A percentile compares a stretch with the other conserved stretches of the same genome.
Conservation (phyloP, 1,139 yeast species). For the Lodderomyces margitis region DNA sequence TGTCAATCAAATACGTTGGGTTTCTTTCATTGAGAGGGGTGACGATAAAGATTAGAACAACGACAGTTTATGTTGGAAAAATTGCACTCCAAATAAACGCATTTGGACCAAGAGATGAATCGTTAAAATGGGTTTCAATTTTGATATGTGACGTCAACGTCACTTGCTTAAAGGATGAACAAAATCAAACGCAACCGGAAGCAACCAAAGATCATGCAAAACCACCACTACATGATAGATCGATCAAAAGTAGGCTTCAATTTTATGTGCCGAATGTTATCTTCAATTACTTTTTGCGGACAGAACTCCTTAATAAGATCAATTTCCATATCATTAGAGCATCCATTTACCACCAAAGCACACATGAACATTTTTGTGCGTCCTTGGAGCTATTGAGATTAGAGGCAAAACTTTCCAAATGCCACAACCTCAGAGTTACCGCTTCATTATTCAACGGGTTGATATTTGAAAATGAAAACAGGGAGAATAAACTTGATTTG, state of each 20-base stretch:
- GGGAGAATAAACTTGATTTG: constrained; percentile 17
- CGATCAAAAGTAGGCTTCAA: constrained; percentile 10
- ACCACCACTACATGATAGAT: constrained; percentile 6
- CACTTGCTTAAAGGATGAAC: constrained; percentile 7
- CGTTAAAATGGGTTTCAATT: not conserved
- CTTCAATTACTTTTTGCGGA: constrained; percentile 18
- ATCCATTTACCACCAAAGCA: constrained; percentile 20
- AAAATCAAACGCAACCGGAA: not conserved
- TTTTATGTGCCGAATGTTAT: constrained; percentile 14
- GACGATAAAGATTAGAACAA: constrained; percentile 20
- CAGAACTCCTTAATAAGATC: constrained; percentile 30
- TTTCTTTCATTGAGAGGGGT: constrained; percentile 35
- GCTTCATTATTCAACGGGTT: constrained; percentile 32
- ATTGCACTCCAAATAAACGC: constrained; percentile 28
- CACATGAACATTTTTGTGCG: constrained; percentile 18
- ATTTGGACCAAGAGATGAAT: constrained; percentile 27
- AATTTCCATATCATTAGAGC: constrained; percentile 30
- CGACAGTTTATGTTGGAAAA: constrained; percentile 21
- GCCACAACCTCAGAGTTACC: constrained; percentile 23
- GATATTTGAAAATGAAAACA: constrained; percentile 21
- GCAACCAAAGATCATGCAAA: not conserved
- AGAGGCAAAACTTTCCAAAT: constrained; percentile 22
- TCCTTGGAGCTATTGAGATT: constrained; percentile 32
- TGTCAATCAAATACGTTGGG: constrained; percentile 35
- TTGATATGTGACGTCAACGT: constrained; percentile 23